Percentiles rank a stretch among this genome's conserved stretches.
Conservation (phyloP, 805 yeast genomes). For the Candida hispaniensis region DNA sequence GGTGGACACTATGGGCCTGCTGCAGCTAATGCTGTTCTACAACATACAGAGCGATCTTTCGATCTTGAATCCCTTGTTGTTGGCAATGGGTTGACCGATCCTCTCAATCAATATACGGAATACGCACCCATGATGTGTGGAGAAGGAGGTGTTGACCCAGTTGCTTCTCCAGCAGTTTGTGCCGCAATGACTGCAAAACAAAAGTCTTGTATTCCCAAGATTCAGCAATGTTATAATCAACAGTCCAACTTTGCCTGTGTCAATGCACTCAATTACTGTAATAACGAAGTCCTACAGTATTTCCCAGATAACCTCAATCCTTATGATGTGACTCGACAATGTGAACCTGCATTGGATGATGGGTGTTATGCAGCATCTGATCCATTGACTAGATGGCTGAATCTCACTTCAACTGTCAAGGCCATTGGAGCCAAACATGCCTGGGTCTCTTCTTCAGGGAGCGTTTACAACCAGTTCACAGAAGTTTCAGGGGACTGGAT, state of each 20-base stretch:
- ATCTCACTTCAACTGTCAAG: constrained; percentile 3
- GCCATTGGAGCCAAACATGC: constrained; percentile 7
- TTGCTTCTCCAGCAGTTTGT: constrained; percentile 70
- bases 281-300: constrained; percentile 1
- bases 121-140: constrained; percentile 93
- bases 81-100: constrained; percentile 80
- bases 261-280: constrained; percentile 75
- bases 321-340: constrained; percentile 11
- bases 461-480: neutral
- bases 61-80: constrained; percentile 70
- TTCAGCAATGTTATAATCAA: constrained; percentile 61
- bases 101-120: constrained; percentile 60
- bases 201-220: constrained; percentile 35
- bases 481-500: constrained; percentile 50
- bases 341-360: constrained; percentile 6
- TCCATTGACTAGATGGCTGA: constrained; percentile 1
- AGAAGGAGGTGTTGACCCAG: constrained; percentile 51
- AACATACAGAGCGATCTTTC: constrained; percentile 43
- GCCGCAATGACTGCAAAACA: constrained; percentile 52
- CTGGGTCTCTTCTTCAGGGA: constrained; percentile 1
- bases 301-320: constrained; percentile 6
- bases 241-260: constrained; percentile 70
- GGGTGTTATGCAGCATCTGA: constrained; percentile 8
- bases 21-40: constrained; percentile 63
- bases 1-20: constrained; percentile 83